These are phyloP conservation scores for Sporothrix pseudoabietina DNA, from an alignment of 2,329 filamentous ascomycete species.

Conservation along the genomic window DNA sequence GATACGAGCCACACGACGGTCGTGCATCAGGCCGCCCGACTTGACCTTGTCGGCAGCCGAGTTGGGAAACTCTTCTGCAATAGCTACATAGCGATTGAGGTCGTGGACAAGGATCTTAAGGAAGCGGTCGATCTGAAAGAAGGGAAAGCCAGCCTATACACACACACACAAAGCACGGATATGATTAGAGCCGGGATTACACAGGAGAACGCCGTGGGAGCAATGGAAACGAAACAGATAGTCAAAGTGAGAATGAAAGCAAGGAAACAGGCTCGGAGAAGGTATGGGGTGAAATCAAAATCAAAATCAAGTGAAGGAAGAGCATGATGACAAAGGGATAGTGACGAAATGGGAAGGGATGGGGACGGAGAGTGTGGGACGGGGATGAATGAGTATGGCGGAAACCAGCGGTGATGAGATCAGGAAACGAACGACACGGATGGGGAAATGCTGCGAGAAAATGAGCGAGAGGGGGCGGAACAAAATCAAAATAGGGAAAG, in stretches of 20 bases:
- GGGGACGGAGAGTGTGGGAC: neutral
- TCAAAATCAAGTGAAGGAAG: neutral
- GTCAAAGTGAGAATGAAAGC: neutral
- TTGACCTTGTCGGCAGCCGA: constrained; percentile 69
- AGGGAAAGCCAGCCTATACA: constrained; percentile 78
- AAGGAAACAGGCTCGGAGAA: neutral
- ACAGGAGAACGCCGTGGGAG: neutral
- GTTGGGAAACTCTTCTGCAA: constrained; percentile 89
- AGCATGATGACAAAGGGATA: neutral
- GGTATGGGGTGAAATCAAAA: neutral
- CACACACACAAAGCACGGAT: neutral
- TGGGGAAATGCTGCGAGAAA: neutral
- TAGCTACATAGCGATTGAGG: constrained; percentile 84
- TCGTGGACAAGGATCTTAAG: constrained; percentile 93
- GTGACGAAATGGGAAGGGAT: no score
- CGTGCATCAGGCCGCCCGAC: constrained; percentile 77
- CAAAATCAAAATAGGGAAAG: neutral
- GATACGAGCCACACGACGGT: constrained; percentile 81
- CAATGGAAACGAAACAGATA: constrained; percentile 3
- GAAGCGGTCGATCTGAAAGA: constrained; percentile 88
- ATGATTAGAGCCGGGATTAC: constrained; percentile 4
- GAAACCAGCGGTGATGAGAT: neutral
- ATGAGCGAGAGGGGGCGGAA: neutral
- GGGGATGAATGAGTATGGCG: neutral
- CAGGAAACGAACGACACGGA: constrained; percentile 16